Evolutionary conservation across 2,329 filamentous ascomycete genomes (phyloP).

Genomic region (Westerdykella sp.): DNA sequence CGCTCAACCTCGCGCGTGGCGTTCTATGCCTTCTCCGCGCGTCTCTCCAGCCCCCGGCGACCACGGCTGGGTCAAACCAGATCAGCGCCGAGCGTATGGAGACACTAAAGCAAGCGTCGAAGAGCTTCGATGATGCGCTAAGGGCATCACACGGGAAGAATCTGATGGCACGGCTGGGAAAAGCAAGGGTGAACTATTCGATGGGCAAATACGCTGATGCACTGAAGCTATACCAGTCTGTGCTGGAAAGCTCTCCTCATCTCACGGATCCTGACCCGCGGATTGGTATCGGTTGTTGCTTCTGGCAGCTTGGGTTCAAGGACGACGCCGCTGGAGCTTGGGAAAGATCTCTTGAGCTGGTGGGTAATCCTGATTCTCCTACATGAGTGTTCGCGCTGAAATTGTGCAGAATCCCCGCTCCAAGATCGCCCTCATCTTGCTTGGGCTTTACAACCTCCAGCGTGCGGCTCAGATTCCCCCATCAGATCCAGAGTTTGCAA

Average conservation of each 20-base stretch:
- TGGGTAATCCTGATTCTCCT: constrained; percentile 32
- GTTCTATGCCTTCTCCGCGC: constrained; percentile 83
- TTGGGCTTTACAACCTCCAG: constrained; percentile 86
- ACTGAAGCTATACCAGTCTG: constrained; percentile 77
- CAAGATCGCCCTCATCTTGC: constrained; percentile 82
- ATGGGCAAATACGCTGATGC: constrained; percentile 81
- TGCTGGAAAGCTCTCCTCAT: constrained; percentile 76
- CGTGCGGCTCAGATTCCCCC: constrained; percentile 75
- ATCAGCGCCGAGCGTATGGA: constrained; percentile 68
- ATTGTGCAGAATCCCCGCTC: constrained; percentile 60
- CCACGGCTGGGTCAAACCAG: constrained; percentile 55
- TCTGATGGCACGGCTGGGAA: constrained; percentile 86
- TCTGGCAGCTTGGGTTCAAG: constrained; percentile 94
- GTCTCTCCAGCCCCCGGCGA: constrained; percentile 72
- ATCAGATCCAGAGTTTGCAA: constrained; percentile 76
- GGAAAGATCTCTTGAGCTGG: constrained; percentile 77
- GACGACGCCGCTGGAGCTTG: constrained; percentile 86
- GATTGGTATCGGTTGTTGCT: constrained; percentile 92
- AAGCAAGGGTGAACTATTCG: constrained; percentile 79
- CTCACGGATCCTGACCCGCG: constrained; percentile 89
- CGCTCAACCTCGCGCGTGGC: constrained; percentile 83
- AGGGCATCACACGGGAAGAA: constrained; percentile 80
- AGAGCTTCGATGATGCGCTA: constrained; percentile 91
- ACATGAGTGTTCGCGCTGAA: constrained; percentile 1
- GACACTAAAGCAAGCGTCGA: constrained; percentile 75